Evolutionary conservation across 768 basidiomycete genomes (phyloP).

Genomic region (Mycena alexandri): DNA sequence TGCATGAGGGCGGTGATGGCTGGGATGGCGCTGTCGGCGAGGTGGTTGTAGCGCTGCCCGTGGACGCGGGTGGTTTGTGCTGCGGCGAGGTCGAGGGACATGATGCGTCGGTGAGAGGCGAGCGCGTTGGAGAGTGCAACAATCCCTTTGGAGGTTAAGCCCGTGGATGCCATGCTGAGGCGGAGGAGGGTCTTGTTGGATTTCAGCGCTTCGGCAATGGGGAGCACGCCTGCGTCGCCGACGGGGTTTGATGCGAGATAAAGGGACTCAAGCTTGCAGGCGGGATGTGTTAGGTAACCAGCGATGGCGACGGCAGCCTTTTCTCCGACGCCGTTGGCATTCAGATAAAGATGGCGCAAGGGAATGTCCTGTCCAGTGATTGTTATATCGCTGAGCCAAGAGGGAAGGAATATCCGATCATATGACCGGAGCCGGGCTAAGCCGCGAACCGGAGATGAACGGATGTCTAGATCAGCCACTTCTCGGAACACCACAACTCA

Average conservation of each 20-base stretch:
- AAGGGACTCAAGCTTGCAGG: slow-evolving; percentile 32
- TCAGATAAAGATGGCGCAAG: slow-evolving; percentile 34
- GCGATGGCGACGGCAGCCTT: slow-evolving; percentile 31
- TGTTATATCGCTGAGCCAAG: no score
- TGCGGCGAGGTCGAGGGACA: slow-evolving; percentile 19
- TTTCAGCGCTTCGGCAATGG: slow-evolving; percentile 26
- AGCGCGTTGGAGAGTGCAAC: slow-evolving; percentile 27
- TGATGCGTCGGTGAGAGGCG: slow-evolving; percentile 28
- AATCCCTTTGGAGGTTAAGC: slow-evolving; percentile 24
- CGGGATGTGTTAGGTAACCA: slow-evolving; percentile 25
- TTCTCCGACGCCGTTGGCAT: slow-evolving; percentile 30
- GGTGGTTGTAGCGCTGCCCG: slow-evolving; percentile 29
- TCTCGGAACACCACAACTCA: no score
- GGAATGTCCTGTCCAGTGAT: slow-evolving; percentile 20
- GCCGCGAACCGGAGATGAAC: no score
- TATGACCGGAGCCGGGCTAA: no score
- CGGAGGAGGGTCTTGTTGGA: slow-evolving; percentile 28
- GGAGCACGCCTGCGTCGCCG: slow-evolving; percentile 33
- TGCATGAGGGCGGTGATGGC: slow-evolving; percentile 19
- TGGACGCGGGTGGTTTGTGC: slow-evolving; percentile 26
- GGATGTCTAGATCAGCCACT: no score
- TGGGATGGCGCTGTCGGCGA: slow-evolving; percentile 20
- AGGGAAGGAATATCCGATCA: no score
- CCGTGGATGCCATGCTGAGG: slow-evolving; percentile 28
- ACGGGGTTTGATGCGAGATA: slow-evolving; percentile 32